Conservation (phyloP, 1,284 basidiomycete species). For the Malassezia equina region DNA sequence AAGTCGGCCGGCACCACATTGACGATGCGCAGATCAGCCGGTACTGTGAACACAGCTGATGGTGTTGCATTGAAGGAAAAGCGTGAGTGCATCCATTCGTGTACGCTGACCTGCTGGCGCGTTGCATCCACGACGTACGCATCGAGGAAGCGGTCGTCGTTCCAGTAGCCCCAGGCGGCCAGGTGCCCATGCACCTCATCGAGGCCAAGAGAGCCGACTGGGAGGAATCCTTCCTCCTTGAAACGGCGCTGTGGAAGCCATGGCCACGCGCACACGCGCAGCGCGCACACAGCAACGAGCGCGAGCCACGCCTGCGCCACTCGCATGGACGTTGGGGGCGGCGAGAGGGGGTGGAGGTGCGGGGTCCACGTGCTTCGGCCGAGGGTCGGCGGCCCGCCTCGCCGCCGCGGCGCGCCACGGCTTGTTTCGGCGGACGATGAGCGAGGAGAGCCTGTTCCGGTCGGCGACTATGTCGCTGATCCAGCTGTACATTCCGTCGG, state of each 20-base stretch:
- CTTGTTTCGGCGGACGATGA: not conserved
- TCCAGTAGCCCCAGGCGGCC: constrained; percentile 83
- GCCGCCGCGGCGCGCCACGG: not conserved
- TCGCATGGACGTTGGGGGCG: not conserved
- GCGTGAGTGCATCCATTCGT: constrained; percentile 66
- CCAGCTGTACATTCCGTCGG: constrained; percentile 92
- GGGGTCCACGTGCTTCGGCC: constrained; percentile 14
- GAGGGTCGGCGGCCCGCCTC: not conserved
- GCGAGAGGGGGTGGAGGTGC: not conserved
- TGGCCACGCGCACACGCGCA: constrained; percentile 21
- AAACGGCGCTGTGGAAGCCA: constrained; percentile 57
- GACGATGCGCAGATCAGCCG: constrained; percentile 35
- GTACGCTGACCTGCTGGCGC: constrained; percentile 63
- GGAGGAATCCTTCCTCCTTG: constrained; percentile 70
- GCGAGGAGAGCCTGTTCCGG: constrained; percentile 41
- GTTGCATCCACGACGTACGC: constrained; percentile 64
- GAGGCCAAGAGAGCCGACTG: constrained; percentile 71
- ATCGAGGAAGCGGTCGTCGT: constrained; percentile 73
- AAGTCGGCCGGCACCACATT: constrained; percentile 88
- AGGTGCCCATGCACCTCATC: constrained; percentile 58
- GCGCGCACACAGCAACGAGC: not conserved
- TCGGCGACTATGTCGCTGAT: constrained; percentile 72
- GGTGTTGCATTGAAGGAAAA: constrained; percentile 58
- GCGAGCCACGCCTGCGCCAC: not conserved
- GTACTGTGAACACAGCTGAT: constrained; percentile 39